Percentiles rank a stretch among this genome's conserved stretches.
Conservation (phyloP, 129 eudicot species). For the Centrapalus pauciflorus region DNA sequence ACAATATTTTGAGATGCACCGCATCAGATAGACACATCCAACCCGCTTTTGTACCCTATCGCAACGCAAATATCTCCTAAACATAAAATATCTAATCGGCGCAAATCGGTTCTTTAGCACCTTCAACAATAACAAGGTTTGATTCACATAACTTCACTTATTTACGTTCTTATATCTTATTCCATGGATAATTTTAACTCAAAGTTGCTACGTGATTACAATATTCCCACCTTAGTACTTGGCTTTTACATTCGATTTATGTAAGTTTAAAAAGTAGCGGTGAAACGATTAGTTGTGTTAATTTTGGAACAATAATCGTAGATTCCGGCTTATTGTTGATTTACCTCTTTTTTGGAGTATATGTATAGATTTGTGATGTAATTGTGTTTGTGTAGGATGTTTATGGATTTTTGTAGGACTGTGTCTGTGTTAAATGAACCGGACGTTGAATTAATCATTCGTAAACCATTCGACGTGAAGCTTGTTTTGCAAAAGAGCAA, state of each 20-base stretch:
- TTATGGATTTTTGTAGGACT: not conserved
- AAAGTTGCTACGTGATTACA: not conserved
- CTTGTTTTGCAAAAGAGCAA: too few relatives aligned
- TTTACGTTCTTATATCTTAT: not conserved
- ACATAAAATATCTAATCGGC: constrained; percentile 1
- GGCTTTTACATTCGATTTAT: not conserved
- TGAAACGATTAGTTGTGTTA: not conserved
- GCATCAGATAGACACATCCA: too few relatives aligned
- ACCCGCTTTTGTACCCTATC: not conserved
- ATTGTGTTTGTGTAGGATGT: not conserved
- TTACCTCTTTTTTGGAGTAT: not conserved
- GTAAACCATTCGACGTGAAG: too few relatives aligned
- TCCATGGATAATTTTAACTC: not conserved
- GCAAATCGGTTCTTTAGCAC: not conserved
- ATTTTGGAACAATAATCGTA: not conserved
- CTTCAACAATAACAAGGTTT: not conserved
- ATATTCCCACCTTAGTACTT: not conserved
- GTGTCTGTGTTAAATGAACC: too few relatives aligned
- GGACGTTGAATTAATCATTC: too few relatives aligned
- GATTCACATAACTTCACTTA: not conserved
- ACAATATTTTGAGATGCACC: too few relatives aligned
- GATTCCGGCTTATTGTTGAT: not conserved
- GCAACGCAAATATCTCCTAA: not conserved
- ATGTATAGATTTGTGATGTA: not conserved
- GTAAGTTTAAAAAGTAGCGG: not conserved